Evolutionary conservation across 2,329 filamentous ascomycete species (phyloP).

Genomic region (Fusarium mexicanum): DNA sequence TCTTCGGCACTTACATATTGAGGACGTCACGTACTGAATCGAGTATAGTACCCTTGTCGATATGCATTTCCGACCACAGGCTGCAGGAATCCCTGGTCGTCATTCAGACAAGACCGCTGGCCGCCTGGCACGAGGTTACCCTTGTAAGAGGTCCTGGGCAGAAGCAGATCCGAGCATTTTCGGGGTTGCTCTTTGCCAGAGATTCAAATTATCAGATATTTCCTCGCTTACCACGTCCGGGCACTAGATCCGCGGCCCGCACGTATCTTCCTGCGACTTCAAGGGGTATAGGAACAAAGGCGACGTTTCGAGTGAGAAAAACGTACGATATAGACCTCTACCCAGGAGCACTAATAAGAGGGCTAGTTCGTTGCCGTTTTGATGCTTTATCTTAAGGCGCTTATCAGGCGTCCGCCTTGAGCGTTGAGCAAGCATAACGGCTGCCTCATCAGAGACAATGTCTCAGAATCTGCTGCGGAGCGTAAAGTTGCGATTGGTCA

Average conservation of each 20-base stretch:
- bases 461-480: conserved; percentile 20
- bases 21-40: conserved; percentile 25
- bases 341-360: conserved; percentile 8
- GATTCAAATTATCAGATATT: neutral
- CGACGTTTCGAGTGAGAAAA: conserved; percentile 6
- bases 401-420: conserved; percentile 19
- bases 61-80: conserved; percentile 1
- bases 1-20: conserved; percentile 22
- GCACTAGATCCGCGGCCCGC: conserved; percentile 20
- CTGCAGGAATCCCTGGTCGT: neutral
- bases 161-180: conserved; percentile 9
- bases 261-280: conserved; percentile 5
- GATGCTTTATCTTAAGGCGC: conserved; percentile 18
- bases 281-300: conserved; percentile 1
- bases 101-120: neutral
- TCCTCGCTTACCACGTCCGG: conserved; percentile 6
- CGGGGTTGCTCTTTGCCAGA: conserved; percentile 7
- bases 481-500: conserved; percentile 31
- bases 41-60: conserved; percentile 12
- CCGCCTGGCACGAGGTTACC: neutral
- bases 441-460: conserved; percentile 37
- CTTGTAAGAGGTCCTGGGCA: neutral
- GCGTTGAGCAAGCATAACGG: conserved; percentile 33
- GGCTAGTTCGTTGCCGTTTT: conserved; percentile 13
- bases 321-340: conserved; percentile 31